phyloP scores from a whole-genome alignment of 2,329 filamentous ascomycete genomes.

The Coleophoma crateriformis region DNA sequence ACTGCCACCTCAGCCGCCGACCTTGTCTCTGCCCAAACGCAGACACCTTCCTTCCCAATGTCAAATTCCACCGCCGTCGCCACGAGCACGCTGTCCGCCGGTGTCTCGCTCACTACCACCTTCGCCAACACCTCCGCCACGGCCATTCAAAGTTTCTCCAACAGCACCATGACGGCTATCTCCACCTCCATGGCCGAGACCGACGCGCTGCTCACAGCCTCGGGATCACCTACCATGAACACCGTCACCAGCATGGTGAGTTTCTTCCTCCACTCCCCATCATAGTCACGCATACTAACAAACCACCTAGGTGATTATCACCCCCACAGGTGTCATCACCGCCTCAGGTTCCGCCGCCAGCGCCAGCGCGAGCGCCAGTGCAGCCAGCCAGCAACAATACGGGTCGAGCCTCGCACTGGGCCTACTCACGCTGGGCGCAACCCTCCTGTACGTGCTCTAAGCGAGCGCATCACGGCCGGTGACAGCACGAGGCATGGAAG shows the following conservation, averaged over 20 bases:
- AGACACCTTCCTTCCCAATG: neutral
- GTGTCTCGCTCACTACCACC: neutral
- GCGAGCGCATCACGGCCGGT: too few relatives aligned
- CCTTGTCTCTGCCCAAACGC: neutral
- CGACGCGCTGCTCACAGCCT: neutral
- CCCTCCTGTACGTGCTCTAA: neutral
- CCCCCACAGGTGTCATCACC: neutral
- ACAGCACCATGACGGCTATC: neutral
- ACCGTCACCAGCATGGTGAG: conserved; percentile 1
- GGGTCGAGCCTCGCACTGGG: neutral
- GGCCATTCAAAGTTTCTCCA: neutral
- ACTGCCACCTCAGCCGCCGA: neutral
- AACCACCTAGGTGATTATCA: neutral
- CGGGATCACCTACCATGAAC: neutral
- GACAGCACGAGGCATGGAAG: too few relatives aligned
- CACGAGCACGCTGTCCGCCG: neutral
- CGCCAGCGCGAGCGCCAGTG: neutral
- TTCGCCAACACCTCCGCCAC: neutral
- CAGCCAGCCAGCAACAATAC: neutral
- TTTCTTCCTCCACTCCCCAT: too few relatives aligned
- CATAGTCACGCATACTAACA: neutral
- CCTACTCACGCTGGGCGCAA: neutral
- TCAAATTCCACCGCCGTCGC: neutral
- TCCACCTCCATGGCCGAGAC: neutral
- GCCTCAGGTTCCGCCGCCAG: neutral